Base-by-base conservation (phyloP, 805 yeast species). In the Saccharomycopsis oosterbeekiorum region DNA sequence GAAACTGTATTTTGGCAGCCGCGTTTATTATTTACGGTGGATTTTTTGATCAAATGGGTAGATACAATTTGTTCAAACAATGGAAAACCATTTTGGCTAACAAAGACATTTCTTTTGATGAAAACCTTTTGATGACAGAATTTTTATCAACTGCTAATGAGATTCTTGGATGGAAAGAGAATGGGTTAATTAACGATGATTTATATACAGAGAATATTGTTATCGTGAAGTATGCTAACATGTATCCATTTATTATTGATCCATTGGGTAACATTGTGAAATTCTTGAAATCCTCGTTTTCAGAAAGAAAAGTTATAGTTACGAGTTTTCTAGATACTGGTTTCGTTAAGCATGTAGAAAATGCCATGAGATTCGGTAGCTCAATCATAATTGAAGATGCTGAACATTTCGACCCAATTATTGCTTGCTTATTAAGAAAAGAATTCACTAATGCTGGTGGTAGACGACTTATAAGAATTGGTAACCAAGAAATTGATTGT, bases 351-450 rank as follows among this genome's bases (percentile, higher is more conserved):
- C 86, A 83, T 53, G 68, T 93, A 15, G 96, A 91, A 69, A 87
- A 89, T 67, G 86, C 96, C 0, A 69, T 92, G 34, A 76, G 94
- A 65, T 92, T 92, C 76, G 97, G 98, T 4, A 90, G 89, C 1
- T 67, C 81, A 0, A 74, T 93, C 8, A 68, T 92, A 14, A 78
- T 93, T 17, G 83, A 83, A 65, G 93, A 93, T 72, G 91, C 92
- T 2, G 97, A 93, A 68, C 74, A 79, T 65, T 84, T 81, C 68
- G 93, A 93, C 69, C 96, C 97, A 0, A 73, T 88, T 8, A 68
- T 93, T 11, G 81, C 81, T 61, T 77, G 86, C 0, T 71, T 93
- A 1, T 70, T 93, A 56, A 77, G 82, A 55, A 75, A 76, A 39
- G 96, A 90, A 62, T 77, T 81, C 43, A 78, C 78, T 36, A 75